Evolutionary conservation across 2,329 filamentous ascomycete genomes (phyloP), one percentile per base, ranked within the genome.

Genomic region (Diaporthe ampelina): DNA sequence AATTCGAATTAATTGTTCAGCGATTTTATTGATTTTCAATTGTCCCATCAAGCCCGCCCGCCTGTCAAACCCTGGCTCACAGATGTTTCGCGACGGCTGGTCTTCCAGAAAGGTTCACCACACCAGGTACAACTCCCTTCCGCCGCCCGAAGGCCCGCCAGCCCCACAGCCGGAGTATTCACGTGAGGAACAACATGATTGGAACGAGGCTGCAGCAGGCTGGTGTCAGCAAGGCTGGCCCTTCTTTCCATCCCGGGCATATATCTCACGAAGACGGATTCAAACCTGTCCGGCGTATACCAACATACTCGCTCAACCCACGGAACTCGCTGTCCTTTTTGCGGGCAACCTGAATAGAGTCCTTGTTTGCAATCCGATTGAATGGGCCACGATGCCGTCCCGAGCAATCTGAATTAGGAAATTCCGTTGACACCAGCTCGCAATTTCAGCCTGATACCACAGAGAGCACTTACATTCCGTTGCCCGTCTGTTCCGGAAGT

Each of bases 1-100:
- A 72, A 72, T 63, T 72, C 69, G 45, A 54, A 72, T 50, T 52
- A 52, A 61, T 43, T 29, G 13, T 72, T 71, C 29, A 4, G 7
- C 58, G n/a, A 72, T 54, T 72, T 72, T 72, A 72, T 45, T 61
- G 56, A 57, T 61, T 21, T 40, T n/a, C 29, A 26, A 19, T n/a
- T 59, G 4, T 54, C 29, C n/a, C 15, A 21, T 26, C 9, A n/a
- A 29, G 5, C 40, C 24, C 10, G 15, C 37, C n/a, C 17, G 8
- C 29, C 21, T n/a, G n/a, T 24, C 40, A 29, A 15, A 8, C 45
- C 24, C 45, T 26, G 48, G 56, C 54, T 48, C 52, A 58, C 56
- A 50, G 43, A 43, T 24, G 24, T 63, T 40, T 54, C 35, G 35
- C 26, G 32, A 43, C n/a, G n/a, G 29, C 13, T n/a, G 37, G 54